A percentile compares a stretch with the other conserved stretches of the same genome.
Evolutionary conservation across 139 green algal species (phyloP).

Genomic region (Monoraphidium neglectum): DNA sequence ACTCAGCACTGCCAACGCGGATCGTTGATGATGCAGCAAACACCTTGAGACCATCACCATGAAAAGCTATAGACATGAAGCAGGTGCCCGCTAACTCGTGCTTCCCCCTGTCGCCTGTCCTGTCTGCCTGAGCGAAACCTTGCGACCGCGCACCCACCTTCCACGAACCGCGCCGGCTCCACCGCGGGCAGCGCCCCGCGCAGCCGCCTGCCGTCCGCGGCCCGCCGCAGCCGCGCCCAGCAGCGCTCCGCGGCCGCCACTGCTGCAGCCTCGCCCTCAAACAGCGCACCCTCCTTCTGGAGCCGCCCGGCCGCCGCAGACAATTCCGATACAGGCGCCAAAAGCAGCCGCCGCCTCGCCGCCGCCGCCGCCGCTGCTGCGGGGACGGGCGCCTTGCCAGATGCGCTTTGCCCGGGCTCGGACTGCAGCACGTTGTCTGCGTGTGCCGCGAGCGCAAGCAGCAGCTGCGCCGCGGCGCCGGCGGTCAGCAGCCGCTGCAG

Average conservation of each 20-base stretch:
- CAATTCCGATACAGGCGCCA: neutral
- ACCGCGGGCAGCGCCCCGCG: conserved; percentile 16
- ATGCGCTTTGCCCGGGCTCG: neutral
- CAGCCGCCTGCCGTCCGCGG: conserved; percentile 18
- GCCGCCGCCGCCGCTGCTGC: neutral
- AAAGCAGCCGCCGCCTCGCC: neutral
- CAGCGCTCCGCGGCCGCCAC: neutral
- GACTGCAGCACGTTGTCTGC: neutral
- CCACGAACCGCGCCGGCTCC: conserved; percentile 15
- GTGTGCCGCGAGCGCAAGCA: neutral
- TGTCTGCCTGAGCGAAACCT: no score
- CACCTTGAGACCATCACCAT: neutral
- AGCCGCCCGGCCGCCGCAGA: neutral
- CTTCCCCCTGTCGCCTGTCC: no score
- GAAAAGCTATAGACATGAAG: neutral
- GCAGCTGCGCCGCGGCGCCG: neutral
- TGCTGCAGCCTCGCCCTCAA: neutral
- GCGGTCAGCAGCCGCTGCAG: neutral
- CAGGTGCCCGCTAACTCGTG: neutral
- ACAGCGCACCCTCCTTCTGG: neutral
- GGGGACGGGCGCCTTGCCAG: neutral
- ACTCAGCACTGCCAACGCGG: no score
- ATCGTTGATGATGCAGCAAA: neutral
- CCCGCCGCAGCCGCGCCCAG: neutral
- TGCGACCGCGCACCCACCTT: no score